Evolutionary conservation across 2,329 filamentous ascomycete genomes (phyloP).

Genomic region (Fusarium sp.): DNA sequence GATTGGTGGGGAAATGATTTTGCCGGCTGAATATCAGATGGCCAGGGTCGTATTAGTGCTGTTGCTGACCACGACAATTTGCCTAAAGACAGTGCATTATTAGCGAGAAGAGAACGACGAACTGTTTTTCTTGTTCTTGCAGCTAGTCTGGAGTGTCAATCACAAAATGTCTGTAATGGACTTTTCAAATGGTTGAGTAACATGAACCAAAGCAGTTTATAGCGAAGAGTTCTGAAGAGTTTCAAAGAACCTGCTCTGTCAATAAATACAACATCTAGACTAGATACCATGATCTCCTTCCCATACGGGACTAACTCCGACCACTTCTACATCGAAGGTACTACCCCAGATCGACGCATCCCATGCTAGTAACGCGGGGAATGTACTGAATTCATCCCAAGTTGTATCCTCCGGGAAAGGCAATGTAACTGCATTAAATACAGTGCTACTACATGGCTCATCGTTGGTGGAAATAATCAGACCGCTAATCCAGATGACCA

Average conservation of each 20-base stretch:
- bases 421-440: not conserved
- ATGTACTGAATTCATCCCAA: not conserved
- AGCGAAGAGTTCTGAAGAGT: not conserved
- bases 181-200: not conserved
- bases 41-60: constrained; percentile 5
- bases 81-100: constrained; percentile 10
- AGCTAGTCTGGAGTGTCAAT: not conserved
- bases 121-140: not conserved
- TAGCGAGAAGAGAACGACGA: not conserved
- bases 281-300: constrained; percentile 4
- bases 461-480: constrained; percentile 32
- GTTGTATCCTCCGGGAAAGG: not conserved
- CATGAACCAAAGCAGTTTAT: not conserved
- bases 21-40: not conserved
- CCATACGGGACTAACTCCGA: not conserved
- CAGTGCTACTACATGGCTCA: not conserved
- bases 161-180: rapidly evolving
- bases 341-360: constrained; percentile 23
- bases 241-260: not conserved
- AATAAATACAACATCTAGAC: not conserved
- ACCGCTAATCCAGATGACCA: not conserved
- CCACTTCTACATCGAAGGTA: not conserved
- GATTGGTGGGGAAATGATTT: constrained; percentile 16
- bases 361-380: constrained; percentile 15
- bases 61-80: constrained; percentile 9